Percentiles rank a stretch among this genome's conserved stretches.
phyloP scores from a whole-genome alignment of 2,329 filamentous ascomycete species.

The Colletotrichum sp. region DNA sequence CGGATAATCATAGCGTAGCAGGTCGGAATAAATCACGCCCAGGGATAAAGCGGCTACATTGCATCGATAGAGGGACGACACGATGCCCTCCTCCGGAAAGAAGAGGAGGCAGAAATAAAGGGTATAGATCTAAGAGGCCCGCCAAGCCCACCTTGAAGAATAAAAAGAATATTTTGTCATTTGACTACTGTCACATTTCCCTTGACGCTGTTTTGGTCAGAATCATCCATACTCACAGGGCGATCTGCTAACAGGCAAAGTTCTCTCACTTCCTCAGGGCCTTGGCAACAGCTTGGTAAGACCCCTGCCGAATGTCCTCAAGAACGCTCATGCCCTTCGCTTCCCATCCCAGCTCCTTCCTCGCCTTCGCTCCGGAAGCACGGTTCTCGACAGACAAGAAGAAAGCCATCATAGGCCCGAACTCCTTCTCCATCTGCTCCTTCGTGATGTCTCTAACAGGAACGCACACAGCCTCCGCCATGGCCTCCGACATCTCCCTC shows the following conservation, averaged over 20 bases:
- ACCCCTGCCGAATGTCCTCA: slow-evolving; percentile 34
- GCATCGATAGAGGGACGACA: background rate
- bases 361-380: slow-evolving; percentile 39
- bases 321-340: slow-evolving; percentile 36
- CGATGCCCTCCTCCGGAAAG: background rate
- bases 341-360: slow-evolving; percentile 41
- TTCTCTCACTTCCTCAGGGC: slow-evolving; percentile 5
- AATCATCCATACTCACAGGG: background rate
- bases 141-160: background rate
- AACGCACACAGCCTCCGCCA: slow-evolving; percentile 25
- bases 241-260: background rate
- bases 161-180: background rate
- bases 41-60: background rate
- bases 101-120: background rate
- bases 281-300: slow-evolving; percentile 25
- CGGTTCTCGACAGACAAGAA: slow-evolving; percentile 39
- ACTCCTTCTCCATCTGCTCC: slow-evolving; percentile 28
- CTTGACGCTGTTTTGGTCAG: background rate
- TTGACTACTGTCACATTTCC: background rate
- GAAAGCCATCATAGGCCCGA: slow-evolving; percentile 34
- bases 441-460: slow-evolving; percentile 25
- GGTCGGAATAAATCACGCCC: background rate
- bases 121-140: background rate
- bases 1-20: slow-evolving; percentile 10
- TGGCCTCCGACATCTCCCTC: slow-evolving; percentile 30